Conservation (phyloP, 768 basidiomycete genomes). For the Suillus brevipes region DNA sequence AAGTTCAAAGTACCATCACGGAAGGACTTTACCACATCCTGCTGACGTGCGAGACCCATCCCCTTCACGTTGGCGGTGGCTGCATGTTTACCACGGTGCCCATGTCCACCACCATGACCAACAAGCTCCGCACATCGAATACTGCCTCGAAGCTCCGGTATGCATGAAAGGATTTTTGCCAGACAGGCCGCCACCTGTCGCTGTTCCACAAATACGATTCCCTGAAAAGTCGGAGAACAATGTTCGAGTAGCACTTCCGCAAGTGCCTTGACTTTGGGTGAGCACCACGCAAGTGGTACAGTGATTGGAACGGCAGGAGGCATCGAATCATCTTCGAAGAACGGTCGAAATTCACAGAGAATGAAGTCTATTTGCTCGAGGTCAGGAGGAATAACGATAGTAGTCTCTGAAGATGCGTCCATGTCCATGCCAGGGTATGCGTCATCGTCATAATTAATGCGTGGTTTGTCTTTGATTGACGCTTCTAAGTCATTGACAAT, state of each 20-base stretch:
- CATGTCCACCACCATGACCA: constrained; percentile 58
- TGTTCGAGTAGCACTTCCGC: constrained; percentile 59
- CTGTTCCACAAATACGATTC: constrained; percentile 86
- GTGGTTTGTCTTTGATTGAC: constrained; percentile 19
- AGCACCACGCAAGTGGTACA: constrained; percentile 62
- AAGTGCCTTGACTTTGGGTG: constrained; percentile 69
- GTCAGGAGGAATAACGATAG: constrained; percentile 36
- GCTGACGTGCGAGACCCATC: constrained; percentile 53
- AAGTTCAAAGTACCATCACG: constrained; percentile 65
- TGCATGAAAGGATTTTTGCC: constrained; percentile 58
- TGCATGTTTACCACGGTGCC: constrained; percentile 23
- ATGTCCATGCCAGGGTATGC: constrained; percentile 25
- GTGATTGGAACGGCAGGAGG: constrained; percentile 38
- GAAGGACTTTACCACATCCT: constrained; percentile 65
- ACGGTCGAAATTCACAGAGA: constrained; percentile 44
- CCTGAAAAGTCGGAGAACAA: constrained; percentile 61
- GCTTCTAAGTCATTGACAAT: constrained; percentile 34
- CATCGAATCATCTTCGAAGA: constrained; percentile 32
- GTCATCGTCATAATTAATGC: constrained; percentile 14
- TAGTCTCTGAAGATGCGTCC: constrained; percentile 24
- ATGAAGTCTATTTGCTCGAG: constrained; percentile 49
- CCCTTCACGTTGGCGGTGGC: constrained; percentile 43
- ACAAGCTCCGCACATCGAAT: constrained; percentile 67
- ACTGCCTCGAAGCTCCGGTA: constrained; percentile 56
- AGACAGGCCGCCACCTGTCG: constrained; percentile 76